Evolutionary conservation across 352 stramenopile genomes (phyloP), one percentile per base, ranked within the genome.

Genomic region (Lagenidium giganteum): DNA sequence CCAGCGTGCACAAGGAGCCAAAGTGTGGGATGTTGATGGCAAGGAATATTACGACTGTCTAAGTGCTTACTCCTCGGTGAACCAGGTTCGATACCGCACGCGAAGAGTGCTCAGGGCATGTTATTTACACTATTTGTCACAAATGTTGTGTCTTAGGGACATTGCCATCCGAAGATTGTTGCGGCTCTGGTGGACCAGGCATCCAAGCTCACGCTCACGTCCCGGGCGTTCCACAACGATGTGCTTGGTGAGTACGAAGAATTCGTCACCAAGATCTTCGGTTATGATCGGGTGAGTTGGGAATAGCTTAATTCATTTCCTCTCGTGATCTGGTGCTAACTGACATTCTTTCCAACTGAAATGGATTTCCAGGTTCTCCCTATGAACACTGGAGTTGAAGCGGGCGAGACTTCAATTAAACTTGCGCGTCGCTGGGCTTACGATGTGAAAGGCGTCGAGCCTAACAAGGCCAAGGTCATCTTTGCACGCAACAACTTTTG

Each of bases 371-470:
- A 67, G 24, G 83, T 98, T 11, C 53, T 99, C 25, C 96, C 96
- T 12, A 99, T 99, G 95, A 99, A 99, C 74, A 98, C 94, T 11
- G 96, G 95, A 24, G 96, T 99, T 4, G 96, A 99, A 62, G 96
- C 88, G 11, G 94, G 95, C 18, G 96, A 99, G 67, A 98, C 96
- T 20, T 96, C 96, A 8, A 81, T 99, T 41, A 98, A 98, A 67
- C 72, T 98, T 23, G 90, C 90, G n/a, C 68, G 95, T 35, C 74
- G 86, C 36, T 98, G 96, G 96, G 95, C 87, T 18, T 99, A 99
- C 62, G 88, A 97, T 42, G 72, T 98, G 22, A 99, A 99, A 64
- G 92, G 90, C n/a, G 94, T 99, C 24, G 56, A 82, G 2, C 62
- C 82, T 18, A 94, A 97, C 70, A 41, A 81, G 39, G 70, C 77